Base-by-base conservation (phyloP, 2,329 filamentous ascomycete species). In the Blastomyces parvus region DNA sequence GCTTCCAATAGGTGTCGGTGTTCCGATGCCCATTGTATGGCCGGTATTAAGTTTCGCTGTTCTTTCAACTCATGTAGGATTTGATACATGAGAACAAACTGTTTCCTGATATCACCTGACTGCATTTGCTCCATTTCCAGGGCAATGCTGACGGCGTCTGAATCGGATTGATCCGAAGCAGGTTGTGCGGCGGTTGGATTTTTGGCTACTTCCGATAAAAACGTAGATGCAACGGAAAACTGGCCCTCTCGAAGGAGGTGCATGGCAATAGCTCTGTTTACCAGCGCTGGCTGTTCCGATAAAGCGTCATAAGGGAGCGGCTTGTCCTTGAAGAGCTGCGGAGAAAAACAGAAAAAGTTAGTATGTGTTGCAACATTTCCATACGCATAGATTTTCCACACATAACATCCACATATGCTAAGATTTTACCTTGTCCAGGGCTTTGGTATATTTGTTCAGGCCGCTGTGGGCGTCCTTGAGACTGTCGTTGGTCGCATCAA, bases 211-310 rank as follows among this genome's bases (percentile, higher is more conserved):
- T 97, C 94, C 17, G 83, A 79, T 59, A 96, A 84, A 69, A 99
- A 97, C 1, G 87, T 91, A 19, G 87, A 86, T 14, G 93, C 93
- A 1, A 96, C 92, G 27, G 82, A 83, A 75, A 99, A 99, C 72
- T 96, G 89, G 59, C 94, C 94, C 77, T 97, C 93, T 50, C 94
- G 89, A 48, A 99, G 83, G 27, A 99, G 83, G 73, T 99, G 94
- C 91, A 97, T 97, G 11, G 90, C 90, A 69, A 99, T 95, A 7
- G 94, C 93, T 63, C 92, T 86, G 77, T 97, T 95, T 72, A 97
- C 90, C 14, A 97, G 82, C 19, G 83, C 81, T 3, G 88, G 83
- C 67, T 95, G 86, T 25, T 87, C 84, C 1, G 85, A 86, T 74
- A 97, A 86, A 42, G 87, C 88, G 75, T 96, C 91, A 70, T 91